Evolutionary conservation across 2,329 filamentous ascomycete species (phyloP).

Genomic region (Beauveria sp.): DNA sequence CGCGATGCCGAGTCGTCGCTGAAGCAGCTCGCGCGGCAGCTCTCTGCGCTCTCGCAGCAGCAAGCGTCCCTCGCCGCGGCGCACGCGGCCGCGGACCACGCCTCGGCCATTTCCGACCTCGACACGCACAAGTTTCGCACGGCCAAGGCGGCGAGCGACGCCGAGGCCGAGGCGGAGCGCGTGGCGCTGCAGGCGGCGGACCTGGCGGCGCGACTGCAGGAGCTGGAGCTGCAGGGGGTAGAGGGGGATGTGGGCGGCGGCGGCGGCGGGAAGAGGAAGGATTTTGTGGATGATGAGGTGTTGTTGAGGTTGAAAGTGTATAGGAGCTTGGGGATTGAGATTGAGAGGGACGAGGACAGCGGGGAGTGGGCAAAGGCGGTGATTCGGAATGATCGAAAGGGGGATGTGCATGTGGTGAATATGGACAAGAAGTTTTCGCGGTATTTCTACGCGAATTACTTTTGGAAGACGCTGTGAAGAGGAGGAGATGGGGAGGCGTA

Average conservation of each 20-base stretch:
- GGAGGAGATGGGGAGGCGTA: conserved; percentile 9
- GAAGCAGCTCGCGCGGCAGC: conserved; percentile 66
- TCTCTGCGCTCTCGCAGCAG: conserved; percentile 66
- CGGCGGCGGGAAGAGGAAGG: conserved; percentile 24
- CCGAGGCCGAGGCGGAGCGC: conserved; percentile 94
- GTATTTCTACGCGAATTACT: conserved; percentile 92
- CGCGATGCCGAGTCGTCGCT: conserved; percentile 60
- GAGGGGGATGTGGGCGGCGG: conserved; percentile 48
- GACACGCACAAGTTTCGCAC: conserved; percentile 92
- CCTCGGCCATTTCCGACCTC: conserved; percentile 73
- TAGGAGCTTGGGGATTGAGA: conserved; percentile 81
- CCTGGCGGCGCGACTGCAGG: conserved; percentile 65
- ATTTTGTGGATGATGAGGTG: conserved; percentile 55
- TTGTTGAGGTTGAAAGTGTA: conserved; percentile 81
- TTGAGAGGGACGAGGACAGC: conserved; percentile 63
- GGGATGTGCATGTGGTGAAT: conserved; percentile 90
- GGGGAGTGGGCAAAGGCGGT: conserved; percentile 83
- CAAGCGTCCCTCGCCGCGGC: conserved; percentile 67
- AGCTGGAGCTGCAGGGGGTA: conserved; percentile 79
- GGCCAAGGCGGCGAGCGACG: conserved; percentile 82
- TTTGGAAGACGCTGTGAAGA: conserved; percentile 77
- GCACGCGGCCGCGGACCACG: conserved; percentile 74
- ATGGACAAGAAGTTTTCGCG: conserved; percentile 87
- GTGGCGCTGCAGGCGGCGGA: conserved; percentile 70
- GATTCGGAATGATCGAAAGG: conserved; percentile 76